Evolutionary conservation across 768 basidiomycete genomes (phyloP), one percentile per base, ranked within the genome.

Genomic region (Pisolithus marmoratus): DNA sequence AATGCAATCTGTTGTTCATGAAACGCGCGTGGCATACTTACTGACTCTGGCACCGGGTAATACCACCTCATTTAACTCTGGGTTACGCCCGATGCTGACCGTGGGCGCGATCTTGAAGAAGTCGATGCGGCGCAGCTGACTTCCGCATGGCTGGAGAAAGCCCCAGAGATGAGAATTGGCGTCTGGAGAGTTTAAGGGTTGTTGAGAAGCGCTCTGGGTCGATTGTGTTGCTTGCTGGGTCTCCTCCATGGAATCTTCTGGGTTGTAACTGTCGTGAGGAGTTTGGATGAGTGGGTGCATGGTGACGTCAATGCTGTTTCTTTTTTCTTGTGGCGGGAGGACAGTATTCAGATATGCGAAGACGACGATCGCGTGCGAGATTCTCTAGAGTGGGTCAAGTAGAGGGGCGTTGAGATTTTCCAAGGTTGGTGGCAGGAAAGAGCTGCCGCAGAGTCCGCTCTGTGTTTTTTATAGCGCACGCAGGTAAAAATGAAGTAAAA

Each of bases 31-130:
- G 49, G 26, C 54, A 14, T 48, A 73, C 79, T 66, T 59, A 90
- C 89, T 90, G 63, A 90, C 79, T 76, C 81, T 88, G 71, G 75
- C 78, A 8, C 85, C 84, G 5, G 82, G 76, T 24, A 91, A 68
- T n/a, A 81, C 66, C 42, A 87, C 70, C 52, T 85, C 82, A 52
- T 68, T 69, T 8, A 48, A 20, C 0, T 72, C 70, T 0, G 48
- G 59, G 54, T 75, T 74, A 47, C 87, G 76, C 24, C 87, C 87
- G 55, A 90, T 65, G 22, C 63, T 72, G 57, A 81, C 79, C 19
- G 60, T 67, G 0, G 73, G 74, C 24, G 74, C 68, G 38, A 76
- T 57, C 59, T 78, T 84, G 71, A 73, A 79, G 54, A 89, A 79
- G 57, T 87, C 83, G 48, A 88, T 75, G 31, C 84, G 78, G 20